phyloP scores from a whole-genome alignment of 371 early-diverging fungal species.

The Haplosporangium sp. region DNA sequence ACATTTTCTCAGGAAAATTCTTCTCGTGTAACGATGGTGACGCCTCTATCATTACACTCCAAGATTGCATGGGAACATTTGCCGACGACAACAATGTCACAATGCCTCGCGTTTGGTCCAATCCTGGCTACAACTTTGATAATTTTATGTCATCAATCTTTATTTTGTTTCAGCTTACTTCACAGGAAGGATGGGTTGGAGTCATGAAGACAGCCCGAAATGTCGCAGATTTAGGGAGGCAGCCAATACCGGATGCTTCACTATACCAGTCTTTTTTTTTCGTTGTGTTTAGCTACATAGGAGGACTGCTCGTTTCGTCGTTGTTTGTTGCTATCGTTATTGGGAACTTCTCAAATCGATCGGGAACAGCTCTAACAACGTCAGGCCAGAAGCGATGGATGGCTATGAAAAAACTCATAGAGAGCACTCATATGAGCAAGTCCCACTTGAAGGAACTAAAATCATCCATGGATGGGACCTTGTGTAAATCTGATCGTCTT shows the following conservation, averaged over 20 bases:
- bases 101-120: conserved; percentile 72
- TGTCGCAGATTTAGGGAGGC: conserved; percentile 60
- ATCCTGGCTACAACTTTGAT: conserved; percentile 78
- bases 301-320: conserved; percentile 73
- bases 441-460: too few species aligned
- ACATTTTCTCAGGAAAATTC: conserved; percentile 71
- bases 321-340: conserved; percentile 78
- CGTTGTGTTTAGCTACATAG: conserved; percentile 72
- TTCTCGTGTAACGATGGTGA: conserved; percentile 68
- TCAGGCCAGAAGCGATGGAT: conserved; percentile 78
- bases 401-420: conserved; percentile 73
- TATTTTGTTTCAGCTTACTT: conserved; percentile 73
- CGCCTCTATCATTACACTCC: conserved; percentile 28
- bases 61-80: conserved; percentile 63
- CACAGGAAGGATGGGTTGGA: conserved; percentile 80
- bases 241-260: conserved; percentile 61
- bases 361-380: conserved; percentile 73
- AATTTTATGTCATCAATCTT: conserved; percentile 68
- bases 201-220: conserved; percentile 71
- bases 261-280: conserved; percentile 73
- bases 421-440: conserved; percentile 69
- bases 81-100: conserved; percentile 38
- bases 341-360: conserved; percentile 71
- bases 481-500: too few species aligned
- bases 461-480: too few species aligned